A percentile compares a stretch with the other conserved stretches of the same genome.
Conservation (phyloP, 2,329 filamentous ascomycete genomes). For the Colletotrichum endophyticum region DNA sequence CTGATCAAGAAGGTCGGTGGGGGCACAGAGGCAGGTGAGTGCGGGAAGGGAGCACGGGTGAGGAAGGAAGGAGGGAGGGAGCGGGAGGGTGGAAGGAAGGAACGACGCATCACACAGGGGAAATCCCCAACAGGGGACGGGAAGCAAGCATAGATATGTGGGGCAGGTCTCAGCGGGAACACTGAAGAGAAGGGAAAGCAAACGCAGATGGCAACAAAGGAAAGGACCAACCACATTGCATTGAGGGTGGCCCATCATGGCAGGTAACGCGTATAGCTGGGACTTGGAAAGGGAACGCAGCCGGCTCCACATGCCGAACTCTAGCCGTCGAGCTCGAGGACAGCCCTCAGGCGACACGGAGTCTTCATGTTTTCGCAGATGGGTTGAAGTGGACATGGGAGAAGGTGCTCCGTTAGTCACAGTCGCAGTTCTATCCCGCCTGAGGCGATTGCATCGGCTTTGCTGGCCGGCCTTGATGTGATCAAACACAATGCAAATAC, state of each 20-base stretch:
- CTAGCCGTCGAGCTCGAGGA: too few relatives aligned
- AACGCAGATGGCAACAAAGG: background rate
- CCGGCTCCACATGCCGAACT: too few relatives aligned
- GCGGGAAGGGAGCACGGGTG: background rate
- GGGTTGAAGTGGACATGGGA: too few relatives aligned
- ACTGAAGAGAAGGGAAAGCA: background rate
- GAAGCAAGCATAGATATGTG: too few relatives aligned
- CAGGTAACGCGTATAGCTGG: too few relatives aligned
- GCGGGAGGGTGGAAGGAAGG: background rate
- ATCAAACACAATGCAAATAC: background rate
- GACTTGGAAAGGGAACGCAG: too few relatives aligned
- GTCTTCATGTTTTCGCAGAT: too few relatives aligned
- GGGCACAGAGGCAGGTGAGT: background rate
- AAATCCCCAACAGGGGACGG: too few relatives aligned
- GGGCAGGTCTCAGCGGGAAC: too few relatives aligned
- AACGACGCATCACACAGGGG: background rate
- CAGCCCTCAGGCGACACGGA: too few relatives aligned
- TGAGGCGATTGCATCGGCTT: rapidly evolving
- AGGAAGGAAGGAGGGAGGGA: background rate
- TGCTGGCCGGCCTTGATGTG: background rate
- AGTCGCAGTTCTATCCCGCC: background rate
- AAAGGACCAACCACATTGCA: background rate
- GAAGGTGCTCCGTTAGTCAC: too few relatives aligned
- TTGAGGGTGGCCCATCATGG: background rate
- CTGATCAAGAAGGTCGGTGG: background rate